Conservation (phyloP, 495 filamentous ascomycete genomes). For the Copromyces sp. region DNA sequence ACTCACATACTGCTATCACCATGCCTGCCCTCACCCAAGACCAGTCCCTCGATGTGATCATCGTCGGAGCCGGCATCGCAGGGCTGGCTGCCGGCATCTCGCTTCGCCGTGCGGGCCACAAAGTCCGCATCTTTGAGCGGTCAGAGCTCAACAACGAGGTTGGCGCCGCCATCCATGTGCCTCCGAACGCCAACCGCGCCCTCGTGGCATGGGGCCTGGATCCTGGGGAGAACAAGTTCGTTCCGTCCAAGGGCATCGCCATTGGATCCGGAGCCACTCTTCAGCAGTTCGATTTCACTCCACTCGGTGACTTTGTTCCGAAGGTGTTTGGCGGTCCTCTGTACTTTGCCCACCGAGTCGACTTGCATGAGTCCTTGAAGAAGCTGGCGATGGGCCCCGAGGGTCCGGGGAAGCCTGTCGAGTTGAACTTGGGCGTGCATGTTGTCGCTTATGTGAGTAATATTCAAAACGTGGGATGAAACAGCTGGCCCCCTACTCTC, state of each 20-base stretch:
- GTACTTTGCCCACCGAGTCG: slow-evolving; percentile 23
- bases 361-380: slow-evolving; percentile 33
- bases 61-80: slow-evolving; percentile 44
- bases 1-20: not conserved
- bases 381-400: slow-evolving; percentile 29
- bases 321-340: slow-evolving; percentile 10
- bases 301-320: slow-evolving; percentile 5
- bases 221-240: slow-evolving; percentile 22
- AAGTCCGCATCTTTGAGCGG: slow-evolving; percentile 43
- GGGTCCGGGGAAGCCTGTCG: slow-evolving; percentile 23
- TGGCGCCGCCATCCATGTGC: slow-evolving; percentile 44
- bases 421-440: slow-evolving; percentile 20
- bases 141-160: slow-evolving; percentile 40
- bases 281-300: slow-evolving; percentile 24
- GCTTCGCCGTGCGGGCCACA: slow-evolving; percentile 37
- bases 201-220: slow-evolving; percentile 37
- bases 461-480: not conserved
- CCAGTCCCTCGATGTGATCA: slow-evolving; percentile 29
- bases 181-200: slow-evolving; percentile 39
- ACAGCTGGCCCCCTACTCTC: slow-evolving; percentile 7
- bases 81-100: slow-evolving; percentile 43
- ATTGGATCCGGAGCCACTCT: slow-evolving; percentile 22
- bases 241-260: slow-evolving; percentile 19
- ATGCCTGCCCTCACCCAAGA: not conserved
- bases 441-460: slow-evolving; percentile 20